Evolutionary conservation across 2,329 filamentous ascomycete species (phyloP), one percentile per base, ranked within the genome.

Genomic region (Domatiomyces globalis): DNA sequence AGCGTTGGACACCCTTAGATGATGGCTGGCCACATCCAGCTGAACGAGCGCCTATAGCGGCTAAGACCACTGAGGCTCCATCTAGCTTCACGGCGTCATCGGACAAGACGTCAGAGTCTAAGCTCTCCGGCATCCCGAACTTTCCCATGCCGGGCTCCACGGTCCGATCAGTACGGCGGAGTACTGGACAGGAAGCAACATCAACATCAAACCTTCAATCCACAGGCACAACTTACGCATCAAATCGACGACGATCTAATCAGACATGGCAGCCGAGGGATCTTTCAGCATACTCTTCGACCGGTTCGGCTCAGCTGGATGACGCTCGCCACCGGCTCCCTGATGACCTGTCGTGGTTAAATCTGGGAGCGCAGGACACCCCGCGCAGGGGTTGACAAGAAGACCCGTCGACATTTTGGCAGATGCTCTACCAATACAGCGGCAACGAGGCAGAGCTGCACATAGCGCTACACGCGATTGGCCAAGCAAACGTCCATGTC

Each of bases 271-370:
- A 15, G 33, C 33, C 33, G 12, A 39, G 33, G 33, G 10, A 15
- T 15, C 8, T 5, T 39, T 39, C 33, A 39, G 5, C 15, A 15
- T 15, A 39, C 33, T 15, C 33, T 15, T 15, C 33, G 8, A 15
- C 4, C 15, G 33, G 10, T 39, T 15, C 33, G 33, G 33, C 12
- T 15, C 10, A 39, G 33, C 33, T 15, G 10, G 33, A 39, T 39
- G 33, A 39, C 12, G 2, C 33, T 15, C 33, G 33, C 12, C 12
- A 39, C 10, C 33, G 33, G 12, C 33, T 39, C 10, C 33, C 33
- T 52, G 52, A 46, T n/a, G 59, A 61, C 51, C 60, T 62, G 60
- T 60, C 57, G 5, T 62, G 60, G 60, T 51, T 62, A 12, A 62
- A 62, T 51, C 51, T 62, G 15, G 59, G 59, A 39, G 10, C 33